phyloP scores from a whole-genome alignment of 2,329 filamentous ascomycete genomes.

The Chaetomium sp. region DNA sequence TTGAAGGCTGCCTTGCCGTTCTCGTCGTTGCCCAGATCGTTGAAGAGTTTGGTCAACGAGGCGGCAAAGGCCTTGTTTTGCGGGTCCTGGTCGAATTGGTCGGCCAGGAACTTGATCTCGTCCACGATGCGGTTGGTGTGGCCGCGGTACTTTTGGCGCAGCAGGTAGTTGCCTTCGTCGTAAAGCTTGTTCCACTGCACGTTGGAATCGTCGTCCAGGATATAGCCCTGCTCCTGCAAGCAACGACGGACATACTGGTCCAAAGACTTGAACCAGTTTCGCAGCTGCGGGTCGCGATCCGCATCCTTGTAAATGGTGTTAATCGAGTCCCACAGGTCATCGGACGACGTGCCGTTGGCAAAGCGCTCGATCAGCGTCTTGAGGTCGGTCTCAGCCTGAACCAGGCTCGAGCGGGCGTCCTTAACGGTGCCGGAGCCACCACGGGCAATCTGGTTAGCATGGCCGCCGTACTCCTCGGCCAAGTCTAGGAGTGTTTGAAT shows the following conservation, averaged over 20 bases:
- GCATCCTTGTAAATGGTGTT: conserved; percentile 81
- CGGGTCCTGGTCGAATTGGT: conserved; percentile 83
- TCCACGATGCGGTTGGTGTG: conserved; percentile 84
- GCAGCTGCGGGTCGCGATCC: conserved; percentile 78
- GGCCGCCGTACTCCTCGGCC: conserved; percentile 76
- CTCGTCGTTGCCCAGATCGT: conserved; percentile 76
- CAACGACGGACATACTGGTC: conserved; percentile 74
- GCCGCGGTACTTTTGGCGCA: conserved; percentile 78
- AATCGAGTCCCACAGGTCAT: conserved; percentile 80
- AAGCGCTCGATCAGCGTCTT: conserved; percentile 90
- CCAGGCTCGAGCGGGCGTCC: conserved; percentile 62
- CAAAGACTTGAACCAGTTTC: conserved; percentile 78
- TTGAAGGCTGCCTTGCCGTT: conserved; percentile 86
- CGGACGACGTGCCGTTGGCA: conserved; percentile 84
- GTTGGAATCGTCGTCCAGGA: conserved; percentile 74
- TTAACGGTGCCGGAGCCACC: conserved; percentile 63
- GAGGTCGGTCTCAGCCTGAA: conserved; percentile 70
- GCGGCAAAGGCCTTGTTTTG: conserved; percentile 76
- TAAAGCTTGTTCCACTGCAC: conserved; percentile 79
- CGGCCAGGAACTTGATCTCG: conserved; percentile 81
- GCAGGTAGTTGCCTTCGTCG: conserved; percentile 76
- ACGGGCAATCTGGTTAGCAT: conserved; percentile 59
- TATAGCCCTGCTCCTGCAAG: conserved; percentile 83
- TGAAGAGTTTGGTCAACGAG: conserved; percentile 77
- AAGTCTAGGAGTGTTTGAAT: conserved; percentile 78